These are phyloP conservation scores for Lotus japonicus DNA, from an alignment of 306 rosid species.

Conservation along the genomic window DNA sequence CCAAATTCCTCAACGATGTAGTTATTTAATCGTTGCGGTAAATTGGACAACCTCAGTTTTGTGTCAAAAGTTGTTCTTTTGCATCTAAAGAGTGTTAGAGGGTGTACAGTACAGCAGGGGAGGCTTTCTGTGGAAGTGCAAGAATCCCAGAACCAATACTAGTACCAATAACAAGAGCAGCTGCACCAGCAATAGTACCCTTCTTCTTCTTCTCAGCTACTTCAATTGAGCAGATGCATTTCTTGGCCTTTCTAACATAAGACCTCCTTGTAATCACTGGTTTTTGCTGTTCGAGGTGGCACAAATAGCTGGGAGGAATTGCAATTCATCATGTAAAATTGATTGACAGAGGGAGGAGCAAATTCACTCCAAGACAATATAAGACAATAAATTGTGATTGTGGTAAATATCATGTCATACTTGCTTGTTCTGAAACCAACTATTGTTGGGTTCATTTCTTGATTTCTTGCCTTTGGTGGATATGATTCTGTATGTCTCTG, in stretches of 20 bases:
- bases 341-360: not conserved
- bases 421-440: slow-evolving; percentile 30
- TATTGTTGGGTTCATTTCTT: slow-evolving; percentile 7
- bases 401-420: slow-evolving; percentile 24
- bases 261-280: not conserved
- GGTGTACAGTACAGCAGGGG: slow-evolving; percentile 54
- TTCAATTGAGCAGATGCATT: not conserved
- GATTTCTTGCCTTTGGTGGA: not conserved
- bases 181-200: slow-evolving; percentile 59
- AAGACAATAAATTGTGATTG: not conserved
- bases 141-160: slow-evolving; percentile 67
- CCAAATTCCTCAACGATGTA: no score
- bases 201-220: slow-evolving; percentile 18
- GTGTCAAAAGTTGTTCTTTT: not conserved
- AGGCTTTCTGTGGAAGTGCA: slow-evolving; percentile 71
- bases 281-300: slow-evolving; percentile 18
- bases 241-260: slow-evolving; percentile 23
- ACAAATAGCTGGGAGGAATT: slow-evolving; percentile 5
- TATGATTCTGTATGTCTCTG: not conserved
- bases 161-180: slow-evolving; percentile 62
- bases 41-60: no score
- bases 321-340: not conserved
- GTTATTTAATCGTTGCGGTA: no score
- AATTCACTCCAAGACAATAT: not conserved
- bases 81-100: not conserved